phyloP scores from a whole-genome alignment of 169 alveolate species.

The Babesia bovis region DNA sequence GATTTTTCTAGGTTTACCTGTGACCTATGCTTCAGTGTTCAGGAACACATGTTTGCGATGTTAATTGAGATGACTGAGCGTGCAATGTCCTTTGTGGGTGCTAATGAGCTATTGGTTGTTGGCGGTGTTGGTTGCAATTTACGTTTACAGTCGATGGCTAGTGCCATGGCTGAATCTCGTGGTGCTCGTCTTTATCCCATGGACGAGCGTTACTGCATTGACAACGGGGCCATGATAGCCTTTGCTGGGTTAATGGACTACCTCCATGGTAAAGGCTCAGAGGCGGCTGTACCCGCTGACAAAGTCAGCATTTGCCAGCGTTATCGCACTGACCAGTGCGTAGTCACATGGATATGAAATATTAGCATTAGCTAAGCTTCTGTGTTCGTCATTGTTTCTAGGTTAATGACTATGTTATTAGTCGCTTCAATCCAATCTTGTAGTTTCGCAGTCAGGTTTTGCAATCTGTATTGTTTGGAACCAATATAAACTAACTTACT shows the following conservation, averaged over 20 bases:
- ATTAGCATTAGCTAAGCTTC: background rate
- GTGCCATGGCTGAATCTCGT: slow-evolving; percentile 92
- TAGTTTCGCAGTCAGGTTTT: slow-evolving; percentile 31
- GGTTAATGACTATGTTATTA: slow-evolving; percentile 49
- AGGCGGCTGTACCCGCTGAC: slow-evolving; percentile 40
- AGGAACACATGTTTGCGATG: slow-evolving; percentile 97
- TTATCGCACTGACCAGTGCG: slow-evolving; percentile 77
- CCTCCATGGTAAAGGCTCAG: slow-evolving; percentile 40
- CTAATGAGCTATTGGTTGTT: slow-evolving; percentile 93
- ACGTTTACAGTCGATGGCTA: slow-evolving; percentile 92
- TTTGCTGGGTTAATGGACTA: slow-evolving; percentile 75
- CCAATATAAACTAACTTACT: slow-evolving; percentile 25
- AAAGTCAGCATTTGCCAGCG: slow-evolving; percentile 75
- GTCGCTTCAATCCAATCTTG: slow-evolving; percentile 63
- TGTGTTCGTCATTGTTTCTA: slow-evolving; percentile 33
- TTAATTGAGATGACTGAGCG: slow-evolving; percentile 97
- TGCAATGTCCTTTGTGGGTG: slow-evolving; percentile 92
- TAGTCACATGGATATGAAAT: slow-evolving; percentile 66
- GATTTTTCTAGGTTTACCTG: slow-evolving; percentile 28
- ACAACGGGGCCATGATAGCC: slow-evolving; percentile 98
- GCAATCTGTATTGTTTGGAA: slow-evolving; percentile 45
- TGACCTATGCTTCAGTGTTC: slow-evolving; percentile 89
- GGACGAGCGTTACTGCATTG: slow-evolving; percentile 99
- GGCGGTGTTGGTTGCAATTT: slow-evolving; percentile 99
- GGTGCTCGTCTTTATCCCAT: slow-evolving; percentile 95